Evolutionary conservation across 2,329 filamentous ascomycete genomes (phyloP), one percentile per base, ranked within the genome.

Genomic region (Verticillium dahliae): DNA sequence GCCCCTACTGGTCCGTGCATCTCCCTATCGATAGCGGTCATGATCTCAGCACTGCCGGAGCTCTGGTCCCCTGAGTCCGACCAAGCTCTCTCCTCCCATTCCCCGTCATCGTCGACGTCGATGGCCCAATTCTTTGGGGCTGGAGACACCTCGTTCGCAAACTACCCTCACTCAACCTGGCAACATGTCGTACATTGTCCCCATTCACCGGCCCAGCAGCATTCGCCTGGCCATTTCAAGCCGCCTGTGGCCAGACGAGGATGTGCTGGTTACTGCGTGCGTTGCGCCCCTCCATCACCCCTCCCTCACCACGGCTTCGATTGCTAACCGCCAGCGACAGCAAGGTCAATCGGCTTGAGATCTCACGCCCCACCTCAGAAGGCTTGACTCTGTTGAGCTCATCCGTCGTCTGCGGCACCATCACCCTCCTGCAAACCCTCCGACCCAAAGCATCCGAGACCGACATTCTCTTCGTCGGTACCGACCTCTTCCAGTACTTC

Each of bases 391-490:
- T 93, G 62, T 80, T 85, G 38, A 85, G 82, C 65, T 89, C 90
- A 3, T 89, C 88, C 69, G 80, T 86, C 65, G 81, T 98, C 61
- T 94, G 94, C 72, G 95, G 94, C 72, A 91, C 90, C 67, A 88
- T 98, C 67, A 89, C 90, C 7, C 91, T 97, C 80, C 83, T 97
- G 14, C 85, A 95, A 70, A 89, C 87, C 69, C 81, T 99, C 57
- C 87, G 87, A 33, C 92, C 93, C 6, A 85, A 86, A 57, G 85
- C 91, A 67, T 87, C 88, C 34, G 76, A 81, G 5, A 91, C 88
- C 57, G 92, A 98, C 68, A 86, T 97, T 64, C 85, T 99, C 63
- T 97, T 99, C 72, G 84, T 99, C 62, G 94, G 92, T 58, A 99
- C 95, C 56, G 90, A 97, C 71, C 87, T 90, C 61, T 90, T 91